A percentile compares a stretch with the other conserved stretches of the same genome.
These are phyloP conservation scores for Boechera stricta DNA, from an alignment of 345 rosid genomes.

Conservation along the genomic window DNA sequence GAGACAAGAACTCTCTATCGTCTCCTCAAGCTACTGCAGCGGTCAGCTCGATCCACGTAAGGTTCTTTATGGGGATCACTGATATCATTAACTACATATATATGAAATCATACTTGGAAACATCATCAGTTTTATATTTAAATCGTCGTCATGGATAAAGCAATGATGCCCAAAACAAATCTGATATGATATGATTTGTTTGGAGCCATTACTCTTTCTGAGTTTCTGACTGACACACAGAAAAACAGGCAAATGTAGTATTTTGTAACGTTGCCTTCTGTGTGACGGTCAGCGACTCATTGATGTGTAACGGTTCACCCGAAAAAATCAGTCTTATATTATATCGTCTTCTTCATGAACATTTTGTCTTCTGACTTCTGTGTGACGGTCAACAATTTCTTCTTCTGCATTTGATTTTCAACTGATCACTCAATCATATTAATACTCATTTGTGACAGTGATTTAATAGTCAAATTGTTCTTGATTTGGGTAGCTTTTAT, in stretches of 20 bases:
- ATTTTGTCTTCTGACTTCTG: neutral
- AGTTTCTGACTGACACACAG: slow-evolving; percentile 38
- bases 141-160: slow-evolving; percentile 14
- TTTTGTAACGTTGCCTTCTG: slow-evolving; percentile 34
- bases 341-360: slow-evolving; percentile 5
- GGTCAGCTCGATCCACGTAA: slow-evolving; percentile 91
- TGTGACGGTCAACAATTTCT: neutral
- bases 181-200: slow-evolving; percentile 25
- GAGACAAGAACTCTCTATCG: slow-evolving; percentile 82
- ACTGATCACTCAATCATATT: neutral
- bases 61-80: slow-evolving; percentile 68
- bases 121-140: slow-evolving; percentile 19
- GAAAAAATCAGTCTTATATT: slow-evolving; percentile 27
- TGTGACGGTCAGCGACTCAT: slow-evolving; percentile 33
- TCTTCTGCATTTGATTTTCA: neutral
- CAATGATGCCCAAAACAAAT: slow-evolving; percentile 20
- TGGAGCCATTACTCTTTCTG: slow-evolving; percentile 16
- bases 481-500: too few species aligned
- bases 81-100: slow-evolving; percentile 27
- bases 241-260: slow-evolving; percentile 22
- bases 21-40: slow-evolving; percentile 93
- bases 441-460: too few species aligned
- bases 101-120: neutral
- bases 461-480: too few species aligned
- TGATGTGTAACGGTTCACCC: slow-evolving; percentile 14